Percentiles rank a stretch among this genome's conserved stretches.
Evolutionary conservation across 2,329 filamentous ascomycete species (phyloP).

Genomic region (Mollisiaceae sp.): DNA sequence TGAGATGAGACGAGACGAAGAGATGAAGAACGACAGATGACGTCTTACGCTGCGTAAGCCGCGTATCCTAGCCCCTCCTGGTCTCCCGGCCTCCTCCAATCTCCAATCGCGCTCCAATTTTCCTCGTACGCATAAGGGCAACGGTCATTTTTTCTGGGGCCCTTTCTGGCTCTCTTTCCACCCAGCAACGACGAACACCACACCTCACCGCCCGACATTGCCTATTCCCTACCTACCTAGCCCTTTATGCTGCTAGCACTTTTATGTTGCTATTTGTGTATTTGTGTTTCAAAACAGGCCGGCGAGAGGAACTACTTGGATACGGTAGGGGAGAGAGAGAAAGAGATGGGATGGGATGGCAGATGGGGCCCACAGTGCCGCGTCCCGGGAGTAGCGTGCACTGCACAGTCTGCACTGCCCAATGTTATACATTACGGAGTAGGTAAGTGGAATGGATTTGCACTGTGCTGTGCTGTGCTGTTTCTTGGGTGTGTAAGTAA

Average conservation of each 20-base stretch:
- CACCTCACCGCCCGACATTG: neutral
- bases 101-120: neutral
- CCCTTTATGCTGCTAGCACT: neutral
- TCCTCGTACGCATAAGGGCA: conserved; percentile 2
- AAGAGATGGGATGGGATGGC: neutral
- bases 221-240: neutral
- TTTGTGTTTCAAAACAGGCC: neutral
- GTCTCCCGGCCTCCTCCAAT: too few relatives aligned
- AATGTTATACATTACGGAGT: neutral
- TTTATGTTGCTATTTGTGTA: conserved; percentile 4
- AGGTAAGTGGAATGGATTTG: neutral
- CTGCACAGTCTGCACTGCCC: neutral
- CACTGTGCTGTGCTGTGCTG: neutral
- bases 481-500: neutral
- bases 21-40: neutral
- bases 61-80: neutral
- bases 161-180: neutral
- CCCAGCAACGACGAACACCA: neutral
- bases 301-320: neutral
- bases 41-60: neutral
- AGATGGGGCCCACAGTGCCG: neutral
- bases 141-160: neutral
- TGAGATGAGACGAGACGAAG: too few relatives aligned
- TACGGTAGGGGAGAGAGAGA: neutral
- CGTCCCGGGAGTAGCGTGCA: neutral